Evolutionary conservation across 768 basidiomycete species (phyloP), one percentile per base, ranked within the genome.

Genomic region (Dendrothele bispora): DNA sequence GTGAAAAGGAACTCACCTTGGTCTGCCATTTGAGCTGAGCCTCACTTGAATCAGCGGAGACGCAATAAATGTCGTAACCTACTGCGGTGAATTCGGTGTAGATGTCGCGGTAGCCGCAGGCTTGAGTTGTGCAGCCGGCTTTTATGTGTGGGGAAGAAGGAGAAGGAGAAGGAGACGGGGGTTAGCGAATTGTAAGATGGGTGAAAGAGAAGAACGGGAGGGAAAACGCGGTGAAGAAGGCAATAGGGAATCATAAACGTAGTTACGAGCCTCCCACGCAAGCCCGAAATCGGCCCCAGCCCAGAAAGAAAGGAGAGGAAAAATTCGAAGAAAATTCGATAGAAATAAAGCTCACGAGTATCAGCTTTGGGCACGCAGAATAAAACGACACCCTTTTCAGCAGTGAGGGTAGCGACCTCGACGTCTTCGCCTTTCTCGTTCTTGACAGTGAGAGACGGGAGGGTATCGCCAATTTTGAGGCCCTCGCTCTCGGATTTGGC

Each of bases 91-190:
- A 95, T 53, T 89, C 85, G 4, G 83, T 78, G 63, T 87, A 90
- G 43, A 73, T 73, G 62, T 98, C 94, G 17, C 92, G 78, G 76
- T 89, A 98, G 4, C 85, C 88, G 62, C 95, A 98, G 0, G 95
- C 94, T 64, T 98, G 94, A 28, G 70, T 85, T 3, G 93, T 98
- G 70, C 95, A 97, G 26, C 95, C 93, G 44, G 88, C 88, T 90
- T n/a, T n/a, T n/a, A n/a, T n/a, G n/a, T n/a, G 51, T 7, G 42
- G 18, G 37, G 22, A 40, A 39, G 43, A 49, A 36, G 10, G 18
- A 21, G 14, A 28, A 34, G 14, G n/a, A 20, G 20, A 22, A 10
- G 18, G 35, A 29, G 24, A 18, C 11, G 34, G 7, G 15, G n/a
- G n/a, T n/a, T n/a, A n/a, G n/a, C n/a, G n/a, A n/a, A 29, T 28